phyloP scores from a whole-genome alignment of 306 rosid genomes.

The Castanopsis chinensis region DNA sequence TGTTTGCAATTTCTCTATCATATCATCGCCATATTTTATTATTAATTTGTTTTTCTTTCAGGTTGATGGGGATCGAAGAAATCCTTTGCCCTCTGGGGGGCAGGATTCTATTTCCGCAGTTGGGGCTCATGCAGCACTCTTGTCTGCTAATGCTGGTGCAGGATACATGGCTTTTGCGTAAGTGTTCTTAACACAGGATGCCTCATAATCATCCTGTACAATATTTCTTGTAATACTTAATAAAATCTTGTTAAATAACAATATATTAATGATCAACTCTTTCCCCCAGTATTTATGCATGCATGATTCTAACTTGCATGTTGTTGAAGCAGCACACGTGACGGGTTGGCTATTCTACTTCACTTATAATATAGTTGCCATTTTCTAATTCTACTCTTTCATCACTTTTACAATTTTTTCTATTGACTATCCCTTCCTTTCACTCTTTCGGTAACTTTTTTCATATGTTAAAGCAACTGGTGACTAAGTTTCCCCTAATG shows the following conservation, averaged over 20 bases:
- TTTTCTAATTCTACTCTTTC: not conserved
- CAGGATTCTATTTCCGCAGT: constrained; percentile 59
- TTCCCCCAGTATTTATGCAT: not conserved
- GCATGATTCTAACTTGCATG: not conserved
- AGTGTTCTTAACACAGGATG: constrained; percentile 21
- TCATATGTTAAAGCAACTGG: not conserved
- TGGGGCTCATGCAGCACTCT: constrained; percentile 64
- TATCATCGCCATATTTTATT: constrained; percentile 6
- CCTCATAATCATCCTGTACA: too few relatives aligned
- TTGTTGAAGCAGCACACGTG: not conserved
- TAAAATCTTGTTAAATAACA: too few relatives aligned
- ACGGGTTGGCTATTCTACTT: not conserved
- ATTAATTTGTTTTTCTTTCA: constrained; percentile 35
- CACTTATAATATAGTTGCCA: not conserved
- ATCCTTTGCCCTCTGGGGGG: constrained; percentile 56
- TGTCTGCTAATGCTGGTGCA: constrained; percentile 72
- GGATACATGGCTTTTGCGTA: constrained; percentile 92
- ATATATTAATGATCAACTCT: not conserved
- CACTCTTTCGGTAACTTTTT: not conserved
- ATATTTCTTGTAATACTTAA: too few relatives aligned
- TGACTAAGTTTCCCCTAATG: not conserved
- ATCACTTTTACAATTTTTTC: not conserved
- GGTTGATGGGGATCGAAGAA: constrained; percentile 79
- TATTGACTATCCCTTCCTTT: not conserved
- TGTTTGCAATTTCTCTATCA: constrained; percentile 10